phyloP scores from a whole-genome alignment of 768 basidiomycete species.

The Crassisporium funariophilum region DNA sequence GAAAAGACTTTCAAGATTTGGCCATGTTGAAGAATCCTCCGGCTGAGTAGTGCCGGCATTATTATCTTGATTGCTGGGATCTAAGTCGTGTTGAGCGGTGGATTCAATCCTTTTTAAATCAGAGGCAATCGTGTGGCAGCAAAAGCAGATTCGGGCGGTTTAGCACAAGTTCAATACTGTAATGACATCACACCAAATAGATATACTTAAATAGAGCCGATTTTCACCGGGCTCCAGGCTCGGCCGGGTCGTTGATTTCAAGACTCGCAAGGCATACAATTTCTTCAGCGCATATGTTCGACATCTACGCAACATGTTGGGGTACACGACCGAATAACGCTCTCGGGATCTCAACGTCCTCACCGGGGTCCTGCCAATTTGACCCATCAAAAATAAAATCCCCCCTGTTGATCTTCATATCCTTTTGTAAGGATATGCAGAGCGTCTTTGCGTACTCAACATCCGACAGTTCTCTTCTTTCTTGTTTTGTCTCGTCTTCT shows the following conservation, averaged over 20 bases:
- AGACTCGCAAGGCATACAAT: too few species aligned
- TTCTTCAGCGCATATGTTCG: too few species aligned
- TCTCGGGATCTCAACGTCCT: not conserved
- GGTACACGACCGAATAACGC: too few species aligned
- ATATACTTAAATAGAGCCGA: not conserved
- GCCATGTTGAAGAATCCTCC: constrained; percentile 11
- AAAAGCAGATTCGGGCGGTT: not conserved
- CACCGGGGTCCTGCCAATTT: not conserved
- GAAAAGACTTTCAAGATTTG: constrained; percentile 11
- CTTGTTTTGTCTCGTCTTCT: not conserved
- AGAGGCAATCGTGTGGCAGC: not conserved
- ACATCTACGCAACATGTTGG: too few species aligned
- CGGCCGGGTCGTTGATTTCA: too few species aligned
- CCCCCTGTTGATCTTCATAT: not conserved
- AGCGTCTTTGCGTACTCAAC: not conserved
- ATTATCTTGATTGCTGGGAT: constrained; percentile 6
- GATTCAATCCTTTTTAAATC: not conserved
- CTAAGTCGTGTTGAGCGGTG: constrained; percentile 5
- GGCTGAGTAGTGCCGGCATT: constrained; percentile 6
- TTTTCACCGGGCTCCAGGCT: not conserved
- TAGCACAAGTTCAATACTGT: not conserved
- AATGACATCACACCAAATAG: not conserved
- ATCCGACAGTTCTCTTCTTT: not conserved
- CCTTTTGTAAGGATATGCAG: not conserved
- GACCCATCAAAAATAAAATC: not conserved